Percentiles rank a stretch among this genome's conserved stretches.
phyloP scores from a whole-genome alignment of 1,284 basidiomycete species.

The Apiotrichum brassicae region DNA sequence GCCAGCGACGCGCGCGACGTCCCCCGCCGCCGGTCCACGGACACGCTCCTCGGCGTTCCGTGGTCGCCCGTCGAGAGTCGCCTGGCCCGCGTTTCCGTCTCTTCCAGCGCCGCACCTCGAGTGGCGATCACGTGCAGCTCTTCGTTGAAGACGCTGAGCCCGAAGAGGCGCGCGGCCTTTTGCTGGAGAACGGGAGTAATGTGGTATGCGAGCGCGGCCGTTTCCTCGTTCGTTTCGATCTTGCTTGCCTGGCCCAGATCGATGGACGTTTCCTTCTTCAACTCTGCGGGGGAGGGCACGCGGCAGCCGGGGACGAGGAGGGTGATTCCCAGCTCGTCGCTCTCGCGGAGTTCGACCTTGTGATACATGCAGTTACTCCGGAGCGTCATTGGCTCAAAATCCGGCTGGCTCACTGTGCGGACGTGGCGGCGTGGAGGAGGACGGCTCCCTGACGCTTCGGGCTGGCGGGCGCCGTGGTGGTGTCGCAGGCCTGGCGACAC shows the following conservation, averaged over 20 bases:
- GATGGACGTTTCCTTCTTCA: neutral
- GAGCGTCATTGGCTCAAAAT: neutral
- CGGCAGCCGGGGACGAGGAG: neutral
- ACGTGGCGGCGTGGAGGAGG: neutral
- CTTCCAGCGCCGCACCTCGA: neutral
- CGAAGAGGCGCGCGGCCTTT: constrained; percentile 32
- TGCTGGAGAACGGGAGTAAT: constrained; percentile 23
- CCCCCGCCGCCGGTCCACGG: neutral
- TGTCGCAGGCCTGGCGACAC: too few relatives aligned
- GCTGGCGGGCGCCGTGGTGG: too few relatives aligned
- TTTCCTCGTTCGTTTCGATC: constrained; percentile 3
- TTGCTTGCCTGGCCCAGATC: neutral
- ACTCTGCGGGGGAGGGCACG: neutral
- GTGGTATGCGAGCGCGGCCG: constrained; percentile 14
- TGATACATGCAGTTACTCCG: constrained; percentile 1
- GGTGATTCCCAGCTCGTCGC: neutral
- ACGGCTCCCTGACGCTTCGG: too few relatives aligned
- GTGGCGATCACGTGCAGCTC: constrained; percentile 14
- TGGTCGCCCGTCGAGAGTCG: neutral
- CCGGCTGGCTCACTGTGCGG: too few relatives aligned
- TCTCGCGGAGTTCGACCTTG: constrained; percentile 9
- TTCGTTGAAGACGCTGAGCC: constrained; percentile 27
- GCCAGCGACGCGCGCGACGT: neutral
- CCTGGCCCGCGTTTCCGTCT: neutral
- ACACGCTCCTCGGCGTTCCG: too few relatives aligned